Evolutionary conservation across 2,329 filamentous ascomycete genomes (phyloP).

Genomic region (Podosphaera fusca): DNA sequence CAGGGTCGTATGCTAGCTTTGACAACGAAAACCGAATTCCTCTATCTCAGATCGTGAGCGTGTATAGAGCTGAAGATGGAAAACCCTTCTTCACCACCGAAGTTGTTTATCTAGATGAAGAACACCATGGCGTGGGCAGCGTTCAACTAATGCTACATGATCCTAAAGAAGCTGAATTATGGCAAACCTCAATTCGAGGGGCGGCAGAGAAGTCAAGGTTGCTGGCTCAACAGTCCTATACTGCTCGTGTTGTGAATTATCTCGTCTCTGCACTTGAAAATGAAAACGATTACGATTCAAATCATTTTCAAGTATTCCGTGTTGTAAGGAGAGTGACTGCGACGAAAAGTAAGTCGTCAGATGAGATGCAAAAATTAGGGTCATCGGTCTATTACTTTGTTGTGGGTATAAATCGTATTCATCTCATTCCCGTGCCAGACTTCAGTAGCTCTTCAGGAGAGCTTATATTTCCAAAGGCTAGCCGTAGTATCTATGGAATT

Average conservation of each 20-base stretch:
- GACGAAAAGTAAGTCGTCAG: slow-evolving; percentile 30
- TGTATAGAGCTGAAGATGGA: slow-evolving; percentile 43
- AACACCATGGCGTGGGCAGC: slow-evolving; percentile 33
- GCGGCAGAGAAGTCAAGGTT: slow-evolving; percentile 32
- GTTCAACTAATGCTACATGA: slow-evolving; percentile 42
- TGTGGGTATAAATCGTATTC: slow-evolving; percentile 45
- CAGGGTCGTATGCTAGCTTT: slow-evolving; percentile 22
- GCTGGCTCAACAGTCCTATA: slow-evolving; percentile 27
- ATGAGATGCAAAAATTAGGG: slow-evolving; percentile 40
- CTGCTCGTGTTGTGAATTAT: slow-evolving; percentile 36
- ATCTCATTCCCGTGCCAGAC: slow-evolving; percentile 42
- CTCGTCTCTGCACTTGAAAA: slow-evolving; percentile 37
- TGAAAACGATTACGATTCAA: slow-evolving; percentile 44
- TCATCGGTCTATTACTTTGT: slow-evolving; percentile 45
- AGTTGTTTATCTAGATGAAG: slow-evolving; percentile 44
- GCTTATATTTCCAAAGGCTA: slow-evolving; percentile 21
- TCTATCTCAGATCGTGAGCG: slow-evolving; percentile 41
- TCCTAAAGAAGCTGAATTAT: slow-evolving; percentile 39
- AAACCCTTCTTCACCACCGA: slow-evolving; percentile 43
- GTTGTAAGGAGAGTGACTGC: slow-evolving; percentile 38
- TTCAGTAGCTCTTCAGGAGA: slow-evolving; percentile 24
- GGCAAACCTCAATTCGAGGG: slow-evolving; percentile 37
- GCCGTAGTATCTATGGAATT: slow-evolving; percentile 32
- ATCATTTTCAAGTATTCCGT: slow-evolving; percentile 44
- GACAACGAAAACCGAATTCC: slow-evolving; percentile 31